Conservation (phyloP, 768 basidiomycete genomes). For the Amanita pallidorosea region DNA sequence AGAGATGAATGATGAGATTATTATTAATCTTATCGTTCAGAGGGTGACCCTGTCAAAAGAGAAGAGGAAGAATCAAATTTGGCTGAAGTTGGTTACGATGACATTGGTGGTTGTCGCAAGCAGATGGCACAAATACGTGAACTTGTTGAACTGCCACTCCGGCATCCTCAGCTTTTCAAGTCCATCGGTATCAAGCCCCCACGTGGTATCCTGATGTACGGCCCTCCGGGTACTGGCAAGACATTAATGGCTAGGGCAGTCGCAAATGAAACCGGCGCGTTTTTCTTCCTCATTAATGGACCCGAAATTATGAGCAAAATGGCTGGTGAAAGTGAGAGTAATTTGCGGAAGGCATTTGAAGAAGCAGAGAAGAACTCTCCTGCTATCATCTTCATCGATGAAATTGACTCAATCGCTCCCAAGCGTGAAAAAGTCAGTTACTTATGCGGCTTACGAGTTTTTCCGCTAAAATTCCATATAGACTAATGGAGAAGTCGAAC, state of each 20-base stretch:
- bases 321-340: conserved; percentile 98
- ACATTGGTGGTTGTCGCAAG: conserved; percentile 98
- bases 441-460: not conserved
- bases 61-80: conserved; percentile 98
- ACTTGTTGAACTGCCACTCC: conserved; percentile 93
- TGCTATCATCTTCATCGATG: conserved; percentile 99
- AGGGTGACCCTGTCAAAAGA: conserved; percentile 97
- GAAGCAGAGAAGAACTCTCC: conserved; percentile 99
- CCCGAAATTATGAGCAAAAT: conserved; percentile 99
- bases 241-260: conserved; percentile 99
- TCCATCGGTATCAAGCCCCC: conserved; percentile 99
- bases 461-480: conserved; percentile 16
- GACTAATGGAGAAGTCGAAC: conserved; percentile 99
- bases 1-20: not conserved
- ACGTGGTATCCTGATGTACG: conserved; percentile 96
- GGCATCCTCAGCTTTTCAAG: conserved; percentile 99
- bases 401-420: conserved; percentile 98
- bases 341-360: conserved; percentile 96
- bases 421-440: conserved; percentile 91
- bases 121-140: conserved; percentile 99
- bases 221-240: conserved; percentile 98
- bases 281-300: conserved; percentile 99
- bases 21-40: conserved; percentile 24
- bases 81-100: conserved; percentile 96
- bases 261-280: conserved; percentile 98